Base-by-base conservation (phyloP, 75 land plant species). In the Larix kaempferi region DNA sequence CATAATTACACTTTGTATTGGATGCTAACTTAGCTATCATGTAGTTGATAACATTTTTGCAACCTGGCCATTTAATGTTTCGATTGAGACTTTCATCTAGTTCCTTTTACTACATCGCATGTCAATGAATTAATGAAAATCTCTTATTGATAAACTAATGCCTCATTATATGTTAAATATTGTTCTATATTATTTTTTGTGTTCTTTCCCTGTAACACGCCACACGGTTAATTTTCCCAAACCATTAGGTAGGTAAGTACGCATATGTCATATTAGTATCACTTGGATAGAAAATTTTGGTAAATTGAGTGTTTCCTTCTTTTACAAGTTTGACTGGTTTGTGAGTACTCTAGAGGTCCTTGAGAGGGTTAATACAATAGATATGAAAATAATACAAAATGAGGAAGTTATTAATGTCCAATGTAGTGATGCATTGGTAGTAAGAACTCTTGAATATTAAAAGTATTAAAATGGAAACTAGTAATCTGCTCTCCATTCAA, bases 271-370 rank as follows among this genome's bases (percentile, higher is more conserved):
- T 58, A 49, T n/a, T n/a, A n/a, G n/a, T n/a, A n/a, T 49, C 54
- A 49, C 54, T 49, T 49, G 54, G 54, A 49, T 12, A 49, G 12
- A 49, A 49, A 1, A 11, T 49, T 49, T 49, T 49, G 12, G 54
- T 49, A 49, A 49, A 49, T 49, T 26, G 56, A 54, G 15, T 49
- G 57, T 26, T 74, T 74, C 25, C 57, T 74, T n/a, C 37, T 74
- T 44, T 49, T n/a, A 54, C 75, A 98, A 98, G 84, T 98, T 98
- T 95, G 98, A 95, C 49, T 88, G 98, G 21, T 98, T 98, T 86
- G 99, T 98, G 49, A 95, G 94, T 78, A 98, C 96, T 27, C 98
- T 98, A 23, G 96, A 95, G 85, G 87, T 98, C 60, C 80, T 98
- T 71, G 99, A 98, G 81, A 84, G 98, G 61, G 98, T 98, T 14